These are phyloP conservation scores for Salix brachista DNA, from an alignment of 345 rosid genomes.

Conservation along the genomic window DNA sequence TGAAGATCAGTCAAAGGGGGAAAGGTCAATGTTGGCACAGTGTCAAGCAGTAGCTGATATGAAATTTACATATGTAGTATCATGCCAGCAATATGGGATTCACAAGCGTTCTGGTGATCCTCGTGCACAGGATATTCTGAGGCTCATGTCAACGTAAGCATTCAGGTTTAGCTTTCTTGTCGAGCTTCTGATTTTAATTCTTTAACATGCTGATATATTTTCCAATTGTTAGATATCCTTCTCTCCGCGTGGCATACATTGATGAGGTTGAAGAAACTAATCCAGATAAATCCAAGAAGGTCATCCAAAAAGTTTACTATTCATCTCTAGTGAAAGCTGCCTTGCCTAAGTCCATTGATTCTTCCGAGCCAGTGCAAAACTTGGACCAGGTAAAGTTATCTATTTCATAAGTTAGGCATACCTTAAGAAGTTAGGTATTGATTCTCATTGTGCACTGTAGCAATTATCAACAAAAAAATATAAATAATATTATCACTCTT, in stretches of 20 bases:
- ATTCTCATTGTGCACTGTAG: background rate
- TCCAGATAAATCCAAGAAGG: constrained; percentile 59
- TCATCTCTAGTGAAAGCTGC: constrained; percentile 85
- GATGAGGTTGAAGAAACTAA: constrained; percentile 93
- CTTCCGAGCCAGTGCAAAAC: constrained; percentile 73
- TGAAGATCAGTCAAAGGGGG: constrained; percentile 67
- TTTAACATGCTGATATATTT: constrained; percentile 11
- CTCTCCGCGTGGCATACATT: constrained; percentile 96
- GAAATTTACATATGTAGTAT: constrained; percentile 92
- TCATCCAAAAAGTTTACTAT: constrained; percentile 72
- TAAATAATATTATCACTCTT: background rate
- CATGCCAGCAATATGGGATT: constrained; percentile 95
- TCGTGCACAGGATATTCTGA: constrained; percentile 85
- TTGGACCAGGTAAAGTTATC: constrained; percentile 71
- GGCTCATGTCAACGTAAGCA: constrained; percentile 80
- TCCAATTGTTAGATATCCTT: constrained; percentile 69
- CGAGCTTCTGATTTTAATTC: background rate
- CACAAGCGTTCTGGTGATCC: constrained; percentile 77
- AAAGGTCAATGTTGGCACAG: constrained; percentile 75
- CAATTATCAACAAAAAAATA: background rate
- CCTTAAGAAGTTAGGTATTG: background rate
- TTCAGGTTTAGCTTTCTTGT: constrained; percentile 1
- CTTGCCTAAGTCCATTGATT: constrained; percentile 78
- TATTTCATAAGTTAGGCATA: background rate
- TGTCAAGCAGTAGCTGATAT: constrained; percentile 99